These are phyloP conservation scores for Botryotinia calthae DNA, from an alignment of 2,329 filamentous ascomycete genomes.

Conservation along the genomic window DNA sequence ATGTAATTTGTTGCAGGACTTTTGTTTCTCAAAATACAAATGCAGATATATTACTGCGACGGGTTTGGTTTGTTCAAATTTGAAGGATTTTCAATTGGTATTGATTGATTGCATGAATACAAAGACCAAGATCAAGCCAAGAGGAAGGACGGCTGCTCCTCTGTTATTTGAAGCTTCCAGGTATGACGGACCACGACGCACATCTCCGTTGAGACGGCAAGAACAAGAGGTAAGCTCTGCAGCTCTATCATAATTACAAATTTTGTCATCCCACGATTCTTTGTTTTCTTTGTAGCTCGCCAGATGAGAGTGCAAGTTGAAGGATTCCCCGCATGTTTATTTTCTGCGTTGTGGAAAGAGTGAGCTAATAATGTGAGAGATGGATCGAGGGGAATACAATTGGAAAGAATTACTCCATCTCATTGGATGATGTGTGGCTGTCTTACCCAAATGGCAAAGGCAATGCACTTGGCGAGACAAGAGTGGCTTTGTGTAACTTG, in stretches of 20 bases:
- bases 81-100: not conserved
- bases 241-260: not conserved
- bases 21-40: not conserved
- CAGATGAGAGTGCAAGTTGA: not conserved
- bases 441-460: not conserved
- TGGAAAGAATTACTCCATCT: not conserved
- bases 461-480: conserved; percentile 2
- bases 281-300: conserved; percentile 7
- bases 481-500: not conserved
- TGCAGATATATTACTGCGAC: not conserved
- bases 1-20: not conserved
- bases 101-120: conserved; percentile 9
- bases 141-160: conserved; percentile 8
- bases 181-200: conserved; percentile 1
- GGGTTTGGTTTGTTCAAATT: not conserved
- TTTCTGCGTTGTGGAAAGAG: not conserved
- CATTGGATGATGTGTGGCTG: not conserved
- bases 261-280: conserved; percentile 5
- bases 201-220: not conserved
- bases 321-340: not conserved
- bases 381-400: not conserved
- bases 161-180: not conserved
- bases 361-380: not conserved
- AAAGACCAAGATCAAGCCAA: conserved; percentile 12
- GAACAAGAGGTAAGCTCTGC: not conserved